A percentile compares a stretch with the other conserved stretches of the same genome.
phyloP scores from a whole-genome alignment of 305 asterid genomes.

The Solanum hybrid region DNA sequence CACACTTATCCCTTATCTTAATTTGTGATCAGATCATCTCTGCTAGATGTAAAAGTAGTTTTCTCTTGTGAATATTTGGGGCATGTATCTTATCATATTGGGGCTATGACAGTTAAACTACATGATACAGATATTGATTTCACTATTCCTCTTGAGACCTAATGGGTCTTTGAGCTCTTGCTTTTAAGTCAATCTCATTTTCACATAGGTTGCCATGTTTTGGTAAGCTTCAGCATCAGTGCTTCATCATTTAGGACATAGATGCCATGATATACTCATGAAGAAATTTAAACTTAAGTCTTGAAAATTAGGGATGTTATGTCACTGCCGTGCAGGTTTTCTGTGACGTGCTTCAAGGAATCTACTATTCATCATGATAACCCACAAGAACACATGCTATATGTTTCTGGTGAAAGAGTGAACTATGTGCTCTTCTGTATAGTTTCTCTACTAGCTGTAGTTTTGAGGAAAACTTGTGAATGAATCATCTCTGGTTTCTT shows the following conservation, averaged over 20 bases:
- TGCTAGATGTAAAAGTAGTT: not conserved
- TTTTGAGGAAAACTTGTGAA: not conserved
- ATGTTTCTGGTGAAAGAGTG: not conserved
- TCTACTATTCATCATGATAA: not conserved
- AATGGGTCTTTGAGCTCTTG: not conserved
- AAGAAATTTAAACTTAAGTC: not conserved
- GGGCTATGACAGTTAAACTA: not conserved
- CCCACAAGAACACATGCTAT: not conserved
- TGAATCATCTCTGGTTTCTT: not conserved
- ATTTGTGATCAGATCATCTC: not conserved
- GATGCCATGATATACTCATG: not conserved
- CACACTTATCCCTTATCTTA: not conserved
- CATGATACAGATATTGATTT: not conserved
- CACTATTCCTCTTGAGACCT: not conserved
- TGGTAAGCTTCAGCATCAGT: not conserved
- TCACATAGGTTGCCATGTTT: not conserved
- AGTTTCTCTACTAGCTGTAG: not conserved
- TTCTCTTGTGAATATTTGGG: not conserved
- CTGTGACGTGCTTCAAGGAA: slow-evolving; percentile 1
- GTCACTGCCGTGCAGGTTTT: not conserved
- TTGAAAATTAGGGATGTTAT: not conserved
- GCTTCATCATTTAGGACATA: not conserved
- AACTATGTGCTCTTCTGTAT: not conserved
- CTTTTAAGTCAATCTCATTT: not conserved
- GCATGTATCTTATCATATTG: not conserved